Percentiles rank a stretch among this genome's conserved stretches.
These are phyloP conservation scores for Clarkia xantiana DNA, from an alignment of 345 rosid genomes.

Conservation along the genomic window DNA sequence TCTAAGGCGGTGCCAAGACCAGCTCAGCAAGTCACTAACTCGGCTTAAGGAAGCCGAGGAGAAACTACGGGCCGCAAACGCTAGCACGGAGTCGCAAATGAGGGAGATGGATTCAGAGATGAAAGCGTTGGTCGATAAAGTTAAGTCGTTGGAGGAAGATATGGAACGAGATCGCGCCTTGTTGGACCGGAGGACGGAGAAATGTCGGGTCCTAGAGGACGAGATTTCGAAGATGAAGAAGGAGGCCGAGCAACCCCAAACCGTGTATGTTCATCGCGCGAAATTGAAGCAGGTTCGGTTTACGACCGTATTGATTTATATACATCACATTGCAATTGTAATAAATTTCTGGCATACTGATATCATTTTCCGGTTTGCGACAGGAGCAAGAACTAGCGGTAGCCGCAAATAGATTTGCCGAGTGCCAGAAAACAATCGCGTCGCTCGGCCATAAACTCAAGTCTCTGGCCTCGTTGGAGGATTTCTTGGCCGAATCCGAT, in stretches of 20 bases:
- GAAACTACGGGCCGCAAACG: conserved; percentile 4
- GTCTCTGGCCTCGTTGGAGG: conserved; percentile 49
- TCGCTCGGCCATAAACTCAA: conserved; percentile 50
- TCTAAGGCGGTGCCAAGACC: conserved; percentile 5
- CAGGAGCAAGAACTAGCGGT: conserved; percentile 63
- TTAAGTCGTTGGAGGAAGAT: conserved; percentile 30
- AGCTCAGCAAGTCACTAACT: not conserved
- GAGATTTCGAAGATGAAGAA: conserved; percentile 40
- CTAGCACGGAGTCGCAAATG: conserved; percentile 33
- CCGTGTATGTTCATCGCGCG: conserved; percentile 16
- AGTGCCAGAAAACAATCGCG: conserved; percentile 79
- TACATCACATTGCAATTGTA: too few species aligned
- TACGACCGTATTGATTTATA: too few species aligned
- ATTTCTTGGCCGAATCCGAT: conserved; percentile 33
- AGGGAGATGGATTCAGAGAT: conserved; percentile 36
- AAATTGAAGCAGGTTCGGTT: conserved; percentile 48
- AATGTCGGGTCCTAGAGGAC: conserved; percentile 29
- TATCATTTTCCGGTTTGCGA: not conserved
- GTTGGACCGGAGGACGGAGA: conserved; percentile 1
- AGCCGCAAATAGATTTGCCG: conserved; percentile 59
- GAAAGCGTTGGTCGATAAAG: conserved; percentile 28
- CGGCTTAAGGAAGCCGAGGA: conserved; percentile 2
- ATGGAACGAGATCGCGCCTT: conserved; percentile 3
- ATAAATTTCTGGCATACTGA: too few species aligned
- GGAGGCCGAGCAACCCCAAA: conserved; percentile 25